Percentiles rank a stretch among this genome's conserved stretches.
Evolutionary conservation across 1,284 basidiomycete genomes (phyloP).

Genomic region (Exobasidium cylindrosporum): DNA sequence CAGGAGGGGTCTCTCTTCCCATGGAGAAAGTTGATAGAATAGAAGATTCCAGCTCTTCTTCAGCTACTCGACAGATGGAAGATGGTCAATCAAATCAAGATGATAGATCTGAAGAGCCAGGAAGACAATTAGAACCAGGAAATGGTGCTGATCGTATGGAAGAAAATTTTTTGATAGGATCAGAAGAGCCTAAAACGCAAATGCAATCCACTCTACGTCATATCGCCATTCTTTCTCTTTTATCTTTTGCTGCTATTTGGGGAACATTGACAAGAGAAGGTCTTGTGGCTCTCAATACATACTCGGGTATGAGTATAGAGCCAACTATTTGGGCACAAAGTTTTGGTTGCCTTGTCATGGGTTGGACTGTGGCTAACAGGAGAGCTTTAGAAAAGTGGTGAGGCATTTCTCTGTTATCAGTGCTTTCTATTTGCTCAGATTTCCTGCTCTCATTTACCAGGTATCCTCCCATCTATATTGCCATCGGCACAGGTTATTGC

Average conservation of each 20-base stretch:
- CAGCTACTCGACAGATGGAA: not conserved
- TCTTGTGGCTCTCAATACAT: conserved; percentile 59
- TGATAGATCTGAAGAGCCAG: conserved; percentile 3
- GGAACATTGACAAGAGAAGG: conserved; percentile 56
- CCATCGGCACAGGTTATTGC: conserved; percentile 88
- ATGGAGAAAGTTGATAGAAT: not conserved
- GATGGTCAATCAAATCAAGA: not conserved
- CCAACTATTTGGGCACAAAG: conserved; percentile 83
- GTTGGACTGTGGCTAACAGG: conserved; percentile 51
- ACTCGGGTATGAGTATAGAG: conserved; percentile 74
- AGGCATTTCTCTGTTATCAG: too few species aligned
- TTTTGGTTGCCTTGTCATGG: conserved; percentile 85
- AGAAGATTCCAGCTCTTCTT: not conserved
- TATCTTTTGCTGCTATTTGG: conserved; percentile 55
- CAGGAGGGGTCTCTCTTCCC: not conserved
- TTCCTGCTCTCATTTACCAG: not conserved
- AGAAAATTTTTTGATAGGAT: not conserved
- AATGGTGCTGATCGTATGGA: not conserved
- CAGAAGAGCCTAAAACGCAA: conserved; percentile 2
- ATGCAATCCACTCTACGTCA: conserved; percentile 19
- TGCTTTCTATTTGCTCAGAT: not conserved
- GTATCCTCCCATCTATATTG: conserved; percentile 70
- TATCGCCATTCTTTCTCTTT: conserved; percentile 41
- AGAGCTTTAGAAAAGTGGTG: conserved; percentile 30
- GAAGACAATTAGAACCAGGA: conserved; percentile 8